Evolutionary conservation across 163 green algal genomes (phyloP).

Genomic region (Chloromonas sp.): DNA sequence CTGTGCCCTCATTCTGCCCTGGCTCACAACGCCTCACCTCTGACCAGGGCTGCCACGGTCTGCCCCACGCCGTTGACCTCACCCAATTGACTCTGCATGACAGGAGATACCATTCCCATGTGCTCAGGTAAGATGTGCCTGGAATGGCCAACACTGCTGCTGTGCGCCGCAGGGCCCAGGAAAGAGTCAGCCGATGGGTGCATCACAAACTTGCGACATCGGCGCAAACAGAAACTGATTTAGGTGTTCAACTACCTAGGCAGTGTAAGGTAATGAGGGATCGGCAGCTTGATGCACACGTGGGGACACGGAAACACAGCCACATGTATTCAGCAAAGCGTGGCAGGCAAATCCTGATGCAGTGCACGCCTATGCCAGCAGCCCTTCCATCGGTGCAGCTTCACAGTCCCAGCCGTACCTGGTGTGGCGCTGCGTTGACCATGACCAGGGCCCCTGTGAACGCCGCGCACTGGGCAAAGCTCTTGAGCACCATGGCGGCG

Average conservation of each 20-base stretch:
- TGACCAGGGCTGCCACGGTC: slow-evolving; percentile 30
- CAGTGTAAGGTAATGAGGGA: too few species aligned
- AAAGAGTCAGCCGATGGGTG: too few species aligned
- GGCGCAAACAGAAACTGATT: too few species aligned
- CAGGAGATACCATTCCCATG: background rate
- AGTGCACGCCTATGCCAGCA: background rate
- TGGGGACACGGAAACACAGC: too few species aligned
- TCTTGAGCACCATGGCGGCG: slow-evolving; percentile 19
- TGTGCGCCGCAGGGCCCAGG: too few species aligned
- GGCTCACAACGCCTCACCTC: background rate
- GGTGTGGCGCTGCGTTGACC: slow-evolving; percentile 28
- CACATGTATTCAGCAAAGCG: too few species aligned
- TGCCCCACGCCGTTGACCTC: slow-evolving; percentile 43
- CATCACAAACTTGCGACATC: too few species aligned
- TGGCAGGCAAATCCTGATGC: too few species aligned
- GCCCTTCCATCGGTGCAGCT: background rate
- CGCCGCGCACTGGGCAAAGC: slow-evolving; percentile 26
- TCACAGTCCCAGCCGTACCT: background rate
- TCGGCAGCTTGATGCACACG: too few species aligned
- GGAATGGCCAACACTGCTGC: too few species aligned
- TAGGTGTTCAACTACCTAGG: too few species aligned
- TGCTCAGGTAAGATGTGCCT: background rate
- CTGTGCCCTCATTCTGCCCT: too few species aligned
- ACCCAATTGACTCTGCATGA: slow-evolving; percentile 20
- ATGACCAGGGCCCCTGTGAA: slow-evolving; percentile 43